Base-by-base conservation (phyloP, 2,329 filamentous ascomycete genomes). In the Trichophyton simii region DNA sequence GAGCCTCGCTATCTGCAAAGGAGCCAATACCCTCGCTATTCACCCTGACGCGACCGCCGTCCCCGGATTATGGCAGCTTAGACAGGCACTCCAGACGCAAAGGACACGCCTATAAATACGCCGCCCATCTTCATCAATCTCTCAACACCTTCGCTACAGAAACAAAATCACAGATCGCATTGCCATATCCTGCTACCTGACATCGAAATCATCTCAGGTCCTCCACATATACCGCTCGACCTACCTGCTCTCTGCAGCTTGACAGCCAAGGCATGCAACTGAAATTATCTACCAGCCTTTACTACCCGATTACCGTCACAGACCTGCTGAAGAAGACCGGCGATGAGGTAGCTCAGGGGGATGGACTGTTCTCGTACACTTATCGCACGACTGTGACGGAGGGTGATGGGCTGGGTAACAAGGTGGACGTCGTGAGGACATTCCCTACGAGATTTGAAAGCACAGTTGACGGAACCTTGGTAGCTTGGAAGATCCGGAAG, bases 271-370 rank as follows among this genome's bases (percentile, higher is more conserved):
- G 68, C 62, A 79, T 79, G 77, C 75, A 77, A 69, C 70, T 79
- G 68, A 74, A 73, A 71, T 68, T 80, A 66, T 77, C 78, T 63
- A 65, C 73, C 60, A 75, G 83, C 75, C 83, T 96, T 67, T 88
- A 87, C 75, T 99, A 97, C 76, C 94, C 94, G 69, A 91, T 97
- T 75, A 95, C 87, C 67, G 87, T 99, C 75, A 91, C 86, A 68
- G 87, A 89, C 74, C 81, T 97, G 64, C 82, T 92, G 67, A 91
- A 90, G 74, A 78, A 80, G 66, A 82, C 83, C 20, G 87, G 88
- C 73, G 89, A 96, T 68, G 72, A 82, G 64, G 83, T 99, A 70
- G 81, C 84, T 69, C 87, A 87, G 73, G 81, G 89, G 70, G 87
- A 91, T 69, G 82, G 85, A 61, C 81, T 97, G 61, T 86, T 99